Evolutionary conservation across 2,329 filamentous ascomycete species (phyloP).

Genomic region (Penicillium decumbens): DNA sequence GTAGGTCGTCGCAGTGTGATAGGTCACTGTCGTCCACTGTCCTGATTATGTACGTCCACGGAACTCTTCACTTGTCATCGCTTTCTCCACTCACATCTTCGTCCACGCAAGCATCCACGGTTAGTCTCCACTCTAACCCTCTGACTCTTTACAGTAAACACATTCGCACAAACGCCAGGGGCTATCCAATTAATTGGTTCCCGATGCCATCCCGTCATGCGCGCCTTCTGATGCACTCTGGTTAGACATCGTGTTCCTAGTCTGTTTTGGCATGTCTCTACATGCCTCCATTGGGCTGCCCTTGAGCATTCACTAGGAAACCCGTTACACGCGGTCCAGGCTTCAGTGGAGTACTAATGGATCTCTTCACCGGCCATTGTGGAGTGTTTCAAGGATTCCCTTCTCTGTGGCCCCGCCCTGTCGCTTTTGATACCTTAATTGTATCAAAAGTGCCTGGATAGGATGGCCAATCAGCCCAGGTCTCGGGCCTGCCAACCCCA

Average conservation of each 20-base stretch:
- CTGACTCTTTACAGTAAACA: not conserved
- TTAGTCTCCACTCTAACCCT: not conserved
- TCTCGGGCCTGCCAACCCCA: slow-evolving; percentile 8
- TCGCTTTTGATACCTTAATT: not conserved
- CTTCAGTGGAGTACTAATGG: slow-evolving; percentile 8
- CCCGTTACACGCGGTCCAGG: slow-evolving; percentile 8
- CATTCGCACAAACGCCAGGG: slow-evolving; percentile 3
- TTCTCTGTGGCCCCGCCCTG: not conserved
- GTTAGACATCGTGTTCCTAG: not conserved
- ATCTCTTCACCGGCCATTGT: slow-evolving; percentile 3
- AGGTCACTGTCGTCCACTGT: not conserved
- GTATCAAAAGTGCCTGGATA: not conserved
- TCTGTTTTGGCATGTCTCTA: not conserved
- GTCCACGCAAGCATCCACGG: not conserved
- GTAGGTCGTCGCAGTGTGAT: not conserved
- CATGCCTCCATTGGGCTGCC: not conserved
- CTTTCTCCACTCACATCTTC: not conserved
- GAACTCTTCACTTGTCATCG: not conserved
- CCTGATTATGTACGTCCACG: not conserved
- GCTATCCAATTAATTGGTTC: slow-evolving; percentile 3
- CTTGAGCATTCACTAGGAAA: not conserved
- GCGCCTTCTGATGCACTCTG: not conserved
- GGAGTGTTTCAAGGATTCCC: slow-evolving; percentile 5
- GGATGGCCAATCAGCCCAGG: slow-evolving; percentile 8
- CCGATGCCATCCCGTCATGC: not conserved